Evolutionary conservation across 1,139 yeast species (phyloP), one percentile per base, ranked within the genome.

Genomic region (Yamadazyma aaseri): DNA sequence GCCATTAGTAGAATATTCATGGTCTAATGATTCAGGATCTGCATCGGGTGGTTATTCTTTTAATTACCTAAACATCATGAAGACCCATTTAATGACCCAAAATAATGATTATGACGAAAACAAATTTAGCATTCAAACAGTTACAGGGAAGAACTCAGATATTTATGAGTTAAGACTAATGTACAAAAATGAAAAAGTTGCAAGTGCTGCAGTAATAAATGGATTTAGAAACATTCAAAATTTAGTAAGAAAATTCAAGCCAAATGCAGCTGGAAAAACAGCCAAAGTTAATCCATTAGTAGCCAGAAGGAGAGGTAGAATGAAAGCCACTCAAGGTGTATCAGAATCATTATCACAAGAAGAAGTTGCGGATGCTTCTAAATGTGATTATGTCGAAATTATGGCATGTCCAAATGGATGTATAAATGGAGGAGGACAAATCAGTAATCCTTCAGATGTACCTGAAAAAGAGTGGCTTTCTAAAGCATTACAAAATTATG

Each of bases 351-450:
- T 47, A 14, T 62, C 54, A 17, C 44, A 60, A 23, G 53, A 49
- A 18, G 70, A 60, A 26, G 31, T 42, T 1, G 79, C 80, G 0
- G 92, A 85, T 44, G 82, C 92, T 1, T 60, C 76, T 13, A 71
- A 66, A 29, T 82, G 86, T 49, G 95, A 87, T 45, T 86, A 85
- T 50, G 87, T 92, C 4, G 98, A 92, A 51, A 85, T 92, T 23
- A 90, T 89, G 97, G 98, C 98, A 1, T 92, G 98, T 56, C 98
- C 98, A 3, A 87, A 86, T 24, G 99, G 98, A 1, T 92, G 98
- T 53, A 85, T 90, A 38, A 92, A 92, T 52, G 99, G 99, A 6
- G 97, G 98, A 12, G 99, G 99, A 0, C 92, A 89, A 51, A 80
- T 86, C 24, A 68, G 74, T 14, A 65, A 74, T 21, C 79, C 85